phyloP scores from a whole-genome alignment of 768 basidiomycete genomes.

The Boletellus sp. region DNA sequence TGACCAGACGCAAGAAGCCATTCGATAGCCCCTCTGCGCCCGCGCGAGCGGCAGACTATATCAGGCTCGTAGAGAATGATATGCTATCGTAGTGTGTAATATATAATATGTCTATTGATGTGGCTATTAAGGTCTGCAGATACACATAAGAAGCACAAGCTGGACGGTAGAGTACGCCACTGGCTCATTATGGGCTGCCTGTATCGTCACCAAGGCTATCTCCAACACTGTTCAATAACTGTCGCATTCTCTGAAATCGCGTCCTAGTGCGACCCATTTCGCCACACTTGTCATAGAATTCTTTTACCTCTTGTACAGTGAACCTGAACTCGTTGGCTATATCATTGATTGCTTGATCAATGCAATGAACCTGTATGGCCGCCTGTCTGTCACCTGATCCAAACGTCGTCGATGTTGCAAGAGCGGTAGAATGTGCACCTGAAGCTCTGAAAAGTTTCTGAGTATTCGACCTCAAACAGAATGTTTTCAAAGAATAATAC shows the following conservation, averaged over 20 bases:
- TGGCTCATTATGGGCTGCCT: conserved; percentile 4
- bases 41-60: conserved; percentile 63
- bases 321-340: conserved; percentile 71
- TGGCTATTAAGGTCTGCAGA: not conserved
- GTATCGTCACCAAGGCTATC: conserved; percentile 16
- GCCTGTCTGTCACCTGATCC: conserved; percentile 7
- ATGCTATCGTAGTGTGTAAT: conserved; percentile 23
- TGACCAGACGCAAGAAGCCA: conserved; percentile 64
- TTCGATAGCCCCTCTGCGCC: conserved; percentile 82
- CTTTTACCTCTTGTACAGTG: conserved; percentile 72
- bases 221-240: conserved; percentile 31
- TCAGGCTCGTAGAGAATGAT: conserved; percentile 63
- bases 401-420: conserved; percentile 2
- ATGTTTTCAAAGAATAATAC: conserved; percentile 8
- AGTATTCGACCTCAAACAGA: not conserved
- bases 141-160: not conserved
- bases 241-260: conserved; percentile 68
- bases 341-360: conserved; percentile 60
- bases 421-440: not conserved
- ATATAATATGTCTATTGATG: not conserved
- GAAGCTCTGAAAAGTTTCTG: conserved; percentile 3
- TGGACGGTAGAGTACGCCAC: not conserved
- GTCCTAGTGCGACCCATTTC: conserved; percentile 63
- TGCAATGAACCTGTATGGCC: conserved; percentile 46
- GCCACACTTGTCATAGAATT: conserved; percentile 70